A percentile compares a stretch with the other conserved stretches of the same genome.
Evolutionary conservation across 2,329 filamentous ascomycete species (phyloP).

Genomic region (Xylaria sp.): DNA sequence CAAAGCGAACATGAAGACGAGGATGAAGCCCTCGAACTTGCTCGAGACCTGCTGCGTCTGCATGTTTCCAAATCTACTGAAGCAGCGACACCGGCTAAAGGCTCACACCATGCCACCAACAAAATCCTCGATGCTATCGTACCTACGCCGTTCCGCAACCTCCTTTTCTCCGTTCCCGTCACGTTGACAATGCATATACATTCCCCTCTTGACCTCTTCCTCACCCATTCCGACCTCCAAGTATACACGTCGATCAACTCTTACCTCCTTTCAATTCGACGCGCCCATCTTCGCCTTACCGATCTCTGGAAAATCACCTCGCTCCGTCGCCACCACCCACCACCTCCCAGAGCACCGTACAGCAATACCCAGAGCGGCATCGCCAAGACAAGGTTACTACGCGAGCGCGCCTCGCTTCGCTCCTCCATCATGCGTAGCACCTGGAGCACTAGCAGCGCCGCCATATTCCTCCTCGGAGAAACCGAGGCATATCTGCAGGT

Average conservation of each 20-base stretch:
- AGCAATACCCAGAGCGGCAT: conserved; percentile 71
- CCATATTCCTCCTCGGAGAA: conserved; percentile 89
- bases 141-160: conserved; percentile 76
- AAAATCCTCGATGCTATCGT: conserved; percentile 53
- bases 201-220: conserved; percentile 87
- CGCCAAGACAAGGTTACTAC: conserved; percentile 68
- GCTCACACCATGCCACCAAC: conserved; percentile 47
- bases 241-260: conserved; percentile 87
- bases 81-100: conserved; percentile 53
- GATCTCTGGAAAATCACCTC: conserved; percentile 87
- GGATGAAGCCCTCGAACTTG: conserved; percentile 84
- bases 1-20: conserved; percentile 78
- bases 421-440: conserved; percentile 78
- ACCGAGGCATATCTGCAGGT: conserved; percentile 89
- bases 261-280: conserved; percentile 85
- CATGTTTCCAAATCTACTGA: conserved; percentile 64
- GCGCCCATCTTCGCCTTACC: conserved; percentile 85
- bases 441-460: conserved; percentile 90
- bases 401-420: conserved; percentile 72
- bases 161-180: conserved; percentile 83
- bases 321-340: conserved; percentile 79
- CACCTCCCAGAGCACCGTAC: conserved; percentile 72
- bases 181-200: conserved; percentile 76
- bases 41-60: conserved; percentile 79
- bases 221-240: conserved; percentile 78